These are phyloP conservation scores for Starmerella floricola DNA, from an alignment of 805 yeast species.

Conservation along the genomic window DNA sequence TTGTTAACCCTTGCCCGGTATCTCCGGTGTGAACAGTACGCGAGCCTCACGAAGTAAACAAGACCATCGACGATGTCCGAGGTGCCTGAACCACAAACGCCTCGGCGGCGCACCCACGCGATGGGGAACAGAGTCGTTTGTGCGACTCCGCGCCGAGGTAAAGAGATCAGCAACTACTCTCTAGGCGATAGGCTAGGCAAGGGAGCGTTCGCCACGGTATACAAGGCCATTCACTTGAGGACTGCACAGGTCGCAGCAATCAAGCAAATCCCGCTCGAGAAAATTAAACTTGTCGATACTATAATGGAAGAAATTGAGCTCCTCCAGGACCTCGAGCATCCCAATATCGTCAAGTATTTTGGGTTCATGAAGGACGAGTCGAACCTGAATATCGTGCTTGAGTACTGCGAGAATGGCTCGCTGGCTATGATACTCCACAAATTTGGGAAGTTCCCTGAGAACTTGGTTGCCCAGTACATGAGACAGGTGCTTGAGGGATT, in stretches of 20 bases:
- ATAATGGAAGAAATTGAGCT: constrained; percentile 59
- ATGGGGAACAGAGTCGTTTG: constrained; percentile 22
- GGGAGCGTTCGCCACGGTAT: constrained; percentile 88
- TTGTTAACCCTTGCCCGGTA: neutral
- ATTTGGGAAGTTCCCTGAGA: constrained; percentile 46
- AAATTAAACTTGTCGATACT: constrained; percentile 28
- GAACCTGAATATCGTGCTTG: constrained; percentile 48
- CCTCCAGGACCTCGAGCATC: constrained; percentile 51
- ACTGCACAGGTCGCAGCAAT: constrained; percentile 67
- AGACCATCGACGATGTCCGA: neutral
- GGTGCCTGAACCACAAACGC: constrained; percentile 13
- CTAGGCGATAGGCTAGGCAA: constrained; percentile 57
- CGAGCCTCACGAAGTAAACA: neutral
- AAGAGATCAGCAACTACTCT: constrained; percentile 24
- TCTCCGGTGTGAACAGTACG: neutral
- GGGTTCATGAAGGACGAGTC: constrained; percentile 49
- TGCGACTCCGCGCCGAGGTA: constrained; percentile 23
- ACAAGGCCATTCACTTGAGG: constrained; percentile 52
- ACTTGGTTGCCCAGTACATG: constrained; percentile 39
- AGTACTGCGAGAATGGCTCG: constrained; percentile 54
- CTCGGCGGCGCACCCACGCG: constrained; percentile 15
- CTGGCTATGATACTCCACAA: constrained; percentile 41
- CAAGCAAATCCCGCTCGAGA: constrained; percentile 55
- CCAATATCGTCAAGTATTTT: constrained; percentile 54
- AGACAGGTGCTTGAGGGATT: constrained; percentile 48